Evolutionary conservation across 2,329 filamentous ascomycete species (phyloP).

Genomic region (Botrytis deweyae): DNA sequence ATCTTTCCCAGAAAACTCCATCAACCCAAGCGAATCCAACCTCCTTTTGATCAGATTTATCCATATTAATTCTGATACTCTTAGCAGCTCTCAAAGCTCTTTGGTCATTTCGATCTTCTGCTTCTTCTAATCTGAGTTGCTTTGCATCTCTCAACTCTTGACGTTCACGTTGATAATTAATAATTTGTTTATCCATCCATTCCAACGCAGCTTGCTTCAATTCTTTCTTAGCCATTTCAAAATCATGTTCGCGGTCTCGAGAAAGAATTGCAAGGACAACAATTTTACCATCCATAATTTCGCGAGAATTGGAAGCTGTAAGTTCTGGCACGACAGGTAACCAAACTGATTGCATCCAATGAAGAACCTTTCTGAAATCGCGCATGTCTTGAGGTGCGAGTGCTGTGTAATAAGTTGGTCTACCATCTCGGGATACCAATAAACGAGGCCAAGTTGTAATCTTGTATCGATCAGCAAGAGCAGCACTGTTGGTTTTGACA

Average conservation of each 20-base stretch:
- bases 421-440: slow-evolving; percentile 82
- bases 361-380: slow-evolving; percentile 74
- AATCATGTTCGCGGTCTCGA: slow-evolving; percentile 75
- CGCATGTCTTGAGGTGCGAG: slow-evolving; percentile 90
- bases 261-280: slow-evolving; percentile 92
- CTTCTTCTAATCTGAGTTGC: slow-evolving; percentile 93
- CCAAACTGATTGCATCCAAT: slow-evolving; percentile 97
- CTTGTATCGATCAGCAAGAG: slow-evolving; percentile 80
- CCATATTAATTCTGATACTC: slow-evolving; percentile 87
- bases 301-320: slow-evolving; percentile 83
- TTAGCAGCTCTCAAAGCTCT: slow-evolving; percentile 84
- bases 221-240: slow-evolving; percentile 75
- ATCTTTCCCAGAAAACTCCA: slow-evolving; percentile 94
- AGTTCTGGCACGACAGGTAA: slow-evolving; percentile 92
- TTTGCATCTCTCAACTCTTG: slow-evolving; percentile 93
- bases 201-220: slow-evolving; percentile 94
- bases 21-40: slow-evolving; percentile 97
- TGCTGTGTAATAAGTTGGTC: slow-evolving; percentile 85
- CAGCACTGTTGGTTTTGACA: slow-evolving; percentile 82
- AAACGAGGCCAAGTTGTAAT: slow-evolving; percentile 96
- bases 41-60: slow-evolving; percentile 80
- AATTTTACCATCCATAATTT: slow-evolving; percentile 92
- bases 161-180: slow-evolving; percentile 86
- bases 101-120: slow-evolving; percentile 88
- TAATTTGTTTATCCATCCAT: slow-evolving; percentile 96